These are phyloP conservation scores for Pelargonium myrrhifolium DNA, from an alignment of 441 rosid species.

Conservation along the genomic window DNA sequence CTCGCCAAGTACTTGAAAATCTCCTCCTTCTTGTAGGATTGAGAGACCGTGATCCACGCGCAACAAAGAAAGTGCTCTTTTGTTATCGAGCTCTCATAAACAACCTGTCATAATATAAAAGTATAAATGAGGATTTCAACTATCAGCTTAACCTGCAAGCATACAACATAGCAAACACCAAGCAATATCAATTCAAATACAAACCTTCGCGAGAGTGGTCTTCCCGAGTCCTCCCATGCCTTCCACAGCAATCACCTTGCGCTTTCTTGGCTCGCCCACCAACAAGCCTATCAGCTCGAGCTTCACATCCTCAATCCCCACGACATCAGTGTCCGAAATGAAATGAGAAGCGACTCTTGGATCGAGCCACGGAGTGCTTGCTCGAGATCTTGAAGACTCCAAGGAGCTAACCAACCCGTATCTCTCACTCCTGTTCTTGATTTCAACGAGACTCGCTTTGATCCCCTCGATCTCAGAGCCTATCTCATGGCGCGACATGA, in stretches of 20 bases:
- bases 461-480: slow-evolving; percentile 6
- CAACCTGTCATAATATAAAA: too few relatives aligned
- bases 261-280: slow-evolving; percentile 5
- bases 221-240: slow-evolving; percentile 22
- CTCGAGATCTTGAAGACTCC: neutral
- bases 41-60: slow-evolving; percentile 14
- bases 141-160: too few relatives aligned
- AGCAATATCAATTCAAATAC: too few relatives aligned
- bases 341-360: slow-evolving; percentile 13
- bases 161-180: too few relatives aligned
- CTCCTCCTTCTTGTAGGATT: neutral
- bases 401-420: slow-evolving; percentile 1
- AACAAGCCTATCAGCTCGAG: slow-evolving; percentile 15
- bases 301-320: slow-evolving; percentile 22
- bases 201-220: slow-evolving; percentile 18
- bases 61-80: neutral
- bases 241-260: slow-evolving; percentile 16
- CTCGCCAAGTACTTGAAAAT: neutral
- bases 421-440: neutral
- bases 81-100: neutral
- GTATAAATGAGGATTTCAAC: too few relatives aligned
- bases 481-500: neutral
- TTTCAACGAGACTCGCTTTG: neutral
- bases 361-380: neutral
- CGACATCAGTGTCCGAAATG: neutral